These are phyloP conservation scores for Eucalyptus polyanthemos DNA, from an alignment of 345 rosid genomes.

Conservation along the genomic window DNA sequence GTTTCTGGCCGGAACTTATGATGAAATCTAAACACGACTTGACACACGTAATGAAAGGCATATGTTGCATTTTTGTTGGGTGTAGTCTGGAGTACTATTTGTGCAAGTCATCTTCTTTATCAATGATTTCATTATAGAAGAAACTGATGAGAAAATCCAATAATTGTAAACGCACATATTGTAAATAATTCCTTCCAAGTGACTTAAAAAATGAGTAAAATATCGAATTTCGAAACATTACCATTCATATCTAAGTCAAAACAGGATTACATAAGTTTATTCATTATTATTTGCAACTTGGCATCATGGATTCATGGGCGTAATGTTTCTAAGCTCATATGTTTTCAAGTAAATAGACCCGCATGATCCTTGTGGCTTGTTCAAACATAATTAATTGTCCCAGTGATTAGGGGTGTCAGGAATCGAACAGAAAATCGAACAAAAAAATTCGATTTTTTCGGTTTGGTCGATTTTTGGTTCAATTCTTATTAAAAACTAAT, in stretches of 20 bases:
- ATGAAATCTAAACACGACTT: background rate
- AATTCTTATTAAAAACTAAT: too few relatives aligned
- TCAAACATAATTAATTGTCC: background rate
- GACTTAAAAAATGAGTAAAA: background rate
- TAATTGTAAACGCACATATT: background rate
- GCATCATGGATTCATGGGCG: background rate
- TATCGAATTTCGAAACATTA: background rate
- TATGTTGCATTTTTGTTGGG: background rate
- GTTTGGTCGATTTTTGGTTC: fast-evolving
- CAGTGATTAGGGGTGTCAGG: too few relatives aligned
- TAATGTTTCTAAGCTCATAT: background rate
- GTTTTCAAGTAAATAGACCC: background rate
- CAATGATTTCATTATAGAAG: background rate
- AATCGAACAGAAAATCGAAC: too few relatives aligned
- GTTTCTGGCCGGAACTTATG: background rate
- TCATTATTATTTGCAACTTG: background rate
- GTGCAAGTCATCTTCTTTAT: background rate
- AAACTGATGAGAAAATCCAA: background rate
- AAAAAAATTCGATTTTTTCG: fast-evolving
- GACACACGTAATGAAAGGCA: background rate
- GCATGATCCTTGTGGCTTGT: background rate
- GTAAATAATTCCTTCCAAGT: background rate
- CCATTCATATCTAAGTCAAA: background rate
- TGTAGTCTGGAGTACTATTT: background rate
- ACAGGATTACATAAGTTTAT: background rate